phyloP scores from a whole-genome alignment of 306 rosid species.

The Medicago arabica region DNA sequence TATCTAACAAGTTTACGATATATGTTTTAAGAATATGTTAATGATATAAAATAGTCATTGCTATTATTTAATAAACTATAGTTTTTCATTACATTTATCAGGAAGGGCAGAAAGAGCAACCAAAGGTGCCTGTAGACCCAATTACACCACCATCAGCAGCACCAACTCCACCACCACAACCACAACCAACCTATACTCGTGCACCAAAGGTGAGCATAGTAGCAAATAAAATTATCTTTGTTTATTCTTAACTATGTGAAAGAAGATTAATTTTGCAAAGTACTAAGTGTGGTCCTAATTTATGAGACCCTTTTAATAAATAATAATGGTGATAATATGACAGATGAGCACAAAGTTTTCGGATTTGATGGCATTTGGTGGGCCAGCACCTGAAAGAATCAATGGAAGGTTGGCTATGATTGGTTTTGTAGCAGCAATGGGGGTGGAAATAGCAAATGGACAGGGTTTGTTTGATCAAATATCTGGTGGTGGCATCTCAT shows the following conservation, averaged over 20 bases:
- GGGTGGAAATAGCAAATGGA: constrained; percentile 65
- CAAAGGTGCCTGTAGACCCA: neutral
- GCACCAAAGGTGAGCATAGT: constrained; percentile 3
- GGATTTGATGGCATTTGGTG: constrained; percentile 71
- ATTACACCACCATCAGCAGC: neutral
- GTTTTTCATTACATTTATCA: neutral
- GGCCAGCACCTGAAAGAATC: constrained; percentile 94
- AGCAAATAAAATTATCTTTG: neutral
- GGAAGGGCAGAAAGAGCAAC: constrained; percentile 33
- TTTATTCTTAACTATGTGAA: neutral
- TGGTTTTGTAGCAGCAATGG: constrained; percentile 79
- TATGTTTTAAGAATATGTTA: neutral
- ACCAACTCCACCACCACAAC: constrained; percentile 3
- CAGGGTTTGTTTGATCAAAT: constrained; percentile 71
- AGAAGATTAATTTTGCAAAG: neutral
- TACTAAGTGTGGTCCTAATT: neutral
- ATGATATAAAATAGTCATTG: too few species aligned
- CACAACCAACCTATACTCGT: constrained; percentile 1
- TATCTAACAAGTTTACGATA: neutral
- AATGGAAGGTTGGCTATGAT: constrained; percentile 92
- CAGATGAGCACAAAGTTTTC: constrained; percentile 67
- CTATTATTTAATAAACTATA: too few species aligned
- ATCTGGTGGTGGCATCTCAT: constrained; percentile 66
- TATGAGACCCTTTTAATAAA: neutral
- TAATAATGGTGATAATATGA: neutral